Evolutionary conservation across 495 filamentous ascomycete species (phyloP).

Genomic region (Aspergillus cavernicola): DNA sequence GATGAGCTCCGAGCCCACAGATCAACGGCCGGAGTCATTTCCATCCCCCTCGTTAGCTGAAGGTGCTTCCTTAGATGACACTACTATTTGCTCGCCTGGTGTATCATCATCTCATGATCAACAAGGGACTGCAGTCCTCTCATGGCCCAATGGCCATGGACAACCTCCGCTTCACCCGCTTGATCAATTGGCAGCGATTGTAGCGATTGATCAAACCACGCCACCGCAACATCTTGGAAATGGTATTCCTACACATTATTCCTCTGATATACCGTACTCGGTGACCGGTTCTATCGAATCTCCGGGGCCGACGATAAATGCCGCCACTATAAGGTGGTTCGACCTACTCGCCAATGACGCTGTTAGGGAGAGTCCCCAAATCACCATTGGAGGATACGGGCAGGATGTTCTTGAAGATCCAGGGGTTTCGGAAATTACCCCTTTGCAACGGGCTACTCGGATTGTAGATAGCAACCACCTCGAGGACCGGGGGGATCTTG

Average conservation of each 20-base stretch:
- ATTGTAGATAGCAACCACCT: not conserved
- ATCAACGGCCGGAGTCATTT: not conserved
- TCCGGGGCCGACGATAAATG: not conserved
- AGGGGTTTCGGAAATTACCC: not conserved
- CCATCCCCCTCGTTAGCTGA: too few species aligned
- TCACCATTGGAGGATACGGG: not conserved
- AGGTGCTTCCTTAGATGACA: too few species aligned
- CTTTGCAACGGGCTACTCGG: not conserved
- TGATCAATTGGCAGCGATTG: not conserved
- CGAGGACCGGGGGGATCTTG: not conserved
- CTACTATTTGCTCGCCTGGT: not conserved
- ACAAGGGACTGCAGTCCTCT: not conserved
- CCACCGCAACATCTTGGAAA: not conserved
- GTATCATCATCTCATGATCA: not conserved
- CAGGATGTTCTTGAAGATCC: not conserved
- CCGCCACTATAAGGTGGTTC: not conserved
- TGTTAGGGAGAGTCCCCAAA: not conserved
- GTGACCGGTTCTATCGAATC: not conserved
- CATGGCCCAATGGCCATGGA: not conserved
- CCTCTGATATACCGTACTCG: not conserved
- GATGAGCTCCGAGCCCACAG: not conserved
- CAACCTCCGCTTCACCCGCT: not conserved
- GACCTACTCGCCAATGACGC: slow-evolving; percentile 1
- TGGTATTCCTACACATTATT: not conserved
- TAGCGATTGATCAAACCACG: not conserved